Base-by-base conservation (phyloP, 768 basidiomycete species). In the Russula earlei region DNA sequence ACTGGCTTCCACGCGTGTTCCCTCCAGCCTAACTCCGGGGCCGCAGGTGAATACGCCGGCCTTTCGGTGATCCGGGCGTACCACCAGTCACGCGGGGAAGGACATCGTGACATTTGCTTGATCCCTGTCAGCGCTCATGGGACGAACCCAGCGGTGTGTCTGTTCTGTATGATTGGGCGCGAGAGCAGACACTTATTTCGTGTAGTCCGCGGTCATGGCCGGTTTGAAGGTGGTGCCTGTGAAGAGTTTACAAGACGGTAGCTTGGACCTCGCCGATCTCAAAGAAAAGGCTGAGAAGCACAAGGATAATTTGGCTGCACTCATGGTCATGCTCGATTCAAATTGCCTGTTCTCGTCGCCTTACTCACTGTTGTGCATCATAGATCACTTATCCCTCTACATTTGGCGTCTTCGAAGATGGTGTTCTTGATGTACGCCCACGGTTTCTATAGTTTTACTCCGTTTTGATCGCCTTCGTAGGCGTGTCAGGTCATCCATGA, bases 11-110 rank as follows among this genome's bases (percentile, higher is more conserved):
- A 91, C 62, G 83, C 92, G 19, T 91, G 92, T 58, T 94, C 91
- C 0, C 78, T 99, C n/a, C 96, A 99, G 68, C 96, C 96, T 34
- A 99, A 99, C 71, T 98, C 96, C 14, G 96, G 96, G 42, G 96
- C 96, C 17, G 91, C 93, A 58, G 96, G 96, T 25, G 96, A 99
- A 72, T 99, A 94, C 65, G 81, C 96, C 31, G 96, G 96, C n/a
- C 79, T 99, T 20, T 85, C 81, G 49, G 86, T 97, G 58, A 97
- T 99, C 66, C 82, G 86, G 46, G 94, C 94, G 10, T 99, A 93
- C 70, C 92, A 97, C 65, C 85, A 87, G 67, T 88, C 91, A 51
- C 83, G 85, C 20, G 88, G 88, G 31, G 84, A 98, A 64, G 78
- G 75, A 1, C 82, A 94, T 62, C 83, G 96, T 43, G 81, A 98